Conservation (phyloP, 2,329 filamentous ascomycete species). For the Neopestalotiopsis sp. region DNA sequence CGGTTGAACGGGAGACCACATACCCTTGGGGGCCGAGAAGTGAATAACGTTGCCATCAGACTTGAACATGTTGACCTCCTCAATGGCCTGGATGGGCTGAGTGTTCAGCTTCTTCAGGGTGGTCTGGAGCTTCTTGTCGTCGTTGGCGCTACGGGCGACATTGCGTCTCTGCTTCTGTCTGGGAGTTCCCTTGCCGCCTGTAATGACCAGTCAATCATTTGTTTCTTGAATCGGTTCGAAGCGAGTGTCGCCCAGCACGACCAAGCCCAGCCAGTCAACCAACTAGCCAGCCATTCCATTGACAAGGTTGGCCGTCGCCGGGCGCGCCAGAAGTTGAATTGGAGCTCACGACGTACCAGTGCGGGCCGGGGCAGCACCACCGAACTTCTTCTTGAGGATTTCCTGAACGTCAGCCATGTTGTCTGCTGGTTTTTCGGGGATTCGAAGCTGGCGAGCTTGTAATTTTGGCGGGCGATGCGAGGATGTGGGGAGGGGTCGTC, state of each 20-base stretch:
- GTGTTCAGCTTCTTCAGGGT: constrained; percentile 99
- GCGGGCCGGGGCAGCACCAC: constrained; percentile 37
- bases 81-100: constrained; percentile 98
- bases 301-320: background rate
- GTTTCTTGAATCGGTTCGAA: background rate
- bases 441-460: constrained; percentile 2
- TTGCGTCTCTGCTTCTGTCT: constrained; percentile 98
- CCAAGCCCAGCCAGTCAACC: no score
- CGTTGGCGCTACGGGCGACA: constrained; percentile 87
- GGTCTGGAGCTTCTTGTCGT: constrained; percentile 99
- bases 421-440: constrained; percentile 17
- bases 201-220: constrained; percentile 11
- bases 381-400: constrained; percentile 46
- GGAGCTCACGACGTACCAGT: constrained; percentile 35
- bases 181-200: constrained; percentile 93
- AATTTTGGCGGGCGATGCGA: constrained; percentile 16
- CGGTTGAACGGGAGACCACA: constrained; percentile 73
- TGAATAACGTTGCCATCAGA: constrained; percentile 99
- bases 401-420: constrained; percentile 49
- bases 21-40: constrained; percentile 97
- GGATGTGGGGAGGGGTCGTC: constrained; percentile 18
- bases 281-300: no score
- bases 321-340: background rate
- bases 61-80: constrained; percentile 99
- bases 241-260: background rate